phyloP scores from a whole-genome alignment of 345 rosid species.

The Eucalyptus caleyi region DNA sequence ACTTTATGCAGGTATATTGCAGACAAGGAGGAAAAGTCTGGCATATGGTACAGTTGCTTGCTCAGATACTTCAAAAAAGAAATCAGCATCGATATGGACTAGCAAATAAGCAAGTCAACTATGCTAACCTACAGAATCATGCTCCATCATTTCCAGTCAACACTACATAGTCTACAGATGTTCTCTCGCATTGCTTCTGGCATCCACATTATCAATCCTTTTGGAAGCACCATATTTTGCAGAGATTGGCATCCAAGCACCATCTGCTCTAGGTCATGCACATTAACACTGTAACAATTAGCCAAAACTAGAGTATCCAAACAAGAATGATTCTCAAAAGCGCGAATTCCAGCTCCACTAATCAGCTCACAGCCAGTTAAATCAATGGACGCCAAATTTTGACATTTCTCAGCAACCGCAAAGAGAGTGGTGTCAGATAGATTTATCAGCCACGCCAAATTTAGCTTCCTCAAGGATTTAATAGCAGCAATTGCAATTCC shows the following conservation, averaged over 20 bases:
- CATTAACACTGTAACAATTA: conserved; percentile 6
- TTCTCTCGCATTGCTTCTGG: neutral
- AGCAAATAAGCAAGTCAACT: neutral
- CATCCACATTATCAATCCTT: conserved; percentile 18
- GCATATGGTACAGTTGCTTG: neutral
- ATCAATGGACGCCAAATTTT: conserved; percentile 13
- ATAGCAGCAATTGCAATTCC: conserved; percentile 14
- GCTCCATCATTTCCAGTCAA: conserved; percentile 20
- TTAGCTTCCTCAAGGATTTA: conserved; percentile 12
- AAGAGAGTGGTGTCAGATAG: conserved; percentile 14
- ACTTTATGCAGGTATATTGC: neutral
- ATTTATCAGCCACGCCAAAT: conserved; percentile 32
- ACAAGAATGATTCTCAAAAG: conserved; percentile 9
- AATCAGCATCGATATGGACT: accelerated
- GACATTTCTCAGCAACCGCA: conserved; percentile 18
- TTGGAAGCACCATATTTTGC: conserved; percentile 12
- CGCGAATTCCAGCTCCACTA: conserved; percentile 17
- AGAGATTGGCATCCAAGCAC: conserved; percentile 16
- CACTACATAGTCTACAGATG: conserved; percentile 5
- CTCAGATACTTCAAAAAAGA: neutral
- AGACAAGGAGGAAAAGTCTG: neutral
- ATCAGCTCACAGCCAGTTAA: conserved; percentile 31
- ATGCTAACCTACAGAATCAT: neutral
- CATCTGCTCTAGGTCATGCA: neutral
- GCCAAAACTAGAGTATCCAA: conserved; percentile 19